Percentiles rank a stretch among this genome's conserved stretches.
phyloP scores from a whole-genome alignment of 768 basidiomycete genomes.

The Cantharellus anzutake region DNA sequence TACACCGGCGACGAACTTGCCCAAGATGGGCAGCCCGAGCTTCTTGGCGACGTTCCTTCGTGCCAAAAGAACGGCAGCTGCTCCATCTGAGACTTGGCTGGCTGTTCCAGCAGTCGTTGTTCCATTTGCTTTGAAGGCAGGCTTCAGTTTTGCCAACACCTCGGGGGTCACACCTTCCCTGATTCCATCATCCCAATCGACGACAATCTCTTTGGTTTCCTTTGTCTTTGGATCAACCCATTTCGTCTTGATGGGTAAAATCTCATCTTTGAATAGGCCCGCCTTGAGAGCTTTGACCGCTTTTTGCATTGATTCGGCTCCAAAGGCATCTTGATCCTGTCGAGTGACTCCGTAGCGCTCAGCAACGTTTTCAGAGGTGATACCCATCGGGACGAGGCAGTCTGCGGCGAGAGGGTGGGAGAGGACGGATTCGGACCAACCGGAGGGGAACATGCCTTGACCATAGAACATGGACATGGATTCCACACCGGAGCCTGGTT shows the following conservation, averaged over 20 bases:
- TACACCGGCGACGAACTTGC: constrained; percentile 58
- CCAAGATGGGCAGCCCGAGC: constrained; percentile 70
- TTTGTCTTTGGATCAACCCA: constrained; percentile 57
- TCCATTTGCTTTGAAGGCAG: constrained; percentile 62
- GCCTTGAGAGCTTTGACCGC: constrained; percentile 63
- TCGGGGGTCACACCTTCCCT: constrained; percentile 68
- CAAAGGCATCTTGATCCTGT: constrained; percentile 63
- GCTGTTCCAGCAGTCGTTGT: constrained; percentile 73
- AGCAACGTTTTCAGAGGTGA: constrained; percentile 90
- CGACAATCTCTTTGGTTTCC: constrained; percentile 41
- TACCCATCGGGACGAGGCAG: constrained; percentile 77
- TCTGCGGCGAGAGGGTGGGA: constrained; percentile 51
- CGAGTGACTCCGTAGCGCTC: constrained; percentile 56
- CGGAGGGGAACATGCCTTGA: constrained; percentile 31
- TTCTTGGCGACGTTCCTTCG: constrained; percentile 63
- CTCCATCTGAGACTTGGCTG: constrained; percentile 82
- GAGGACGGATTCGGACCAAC: constrained; percentile 46
- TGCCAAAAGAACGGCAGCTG: constrained; percentile 72
- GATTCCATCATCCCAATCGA: constrained; percentile 73
- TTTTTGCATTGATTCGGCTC: constrained; percentile 69
- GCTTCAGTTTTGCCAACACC: constrained; percentile 61
- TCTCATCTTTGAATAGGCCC: constrained; percentile 69
- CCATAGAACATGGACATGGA: constrained; percentile 75
- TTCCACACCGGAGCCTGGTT: constrained; percentile 65
- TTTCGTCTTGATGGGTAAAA: constrained; percentile 58